Base-by-base conservation (phyloP, 2,329 filamentous ascomycete species). In the Sclerotinia borealis region DNA sequence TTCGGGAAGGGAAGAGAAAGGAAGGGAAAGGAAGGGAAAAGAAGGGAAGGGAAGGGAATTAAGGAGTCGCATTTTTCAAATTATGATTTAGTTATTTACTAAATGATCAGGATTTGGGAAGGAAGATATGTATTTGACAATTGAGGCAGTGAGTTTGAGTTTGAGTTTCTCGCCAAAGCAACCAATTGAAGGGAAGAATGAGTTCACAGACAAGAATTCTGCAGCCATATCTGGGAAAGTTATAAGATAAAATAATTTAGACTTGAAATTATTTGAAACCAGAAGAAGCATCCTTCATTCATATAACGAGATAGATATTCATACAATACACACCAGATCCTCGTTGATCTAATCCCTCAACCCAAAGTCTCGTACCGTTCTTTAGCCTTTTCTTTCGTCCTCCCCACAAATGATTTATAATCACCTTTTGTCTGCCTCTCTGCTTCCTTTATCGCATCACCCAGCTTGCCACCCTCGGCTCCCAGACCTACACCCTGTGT, bases 401-500 rank as follows among this genome's bases (percentile, higher is more conserved):
- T 83, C 65, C 82, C 83, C 61, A 89, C 78, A 71, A 90, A 90
- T 60, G 84, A 84, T 0, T 79, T 77, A 68, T 87, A 88, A 45
- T 77, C 80, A 45, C 83, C 82, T 71, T 79, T 82, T 4, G 86
- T 89, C 71, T 83, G 82, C 67, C 83, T 79, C 66, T 83, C 82
- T 29, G 87, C 87, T 71, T 89, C 80, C 71, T 85, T 81, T 9
- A 80, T 79, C 34, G 88, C 88, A 75, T 91, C 87, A 15, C 88
- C 88, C 43, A 89, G 75, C 70, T 87, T 87, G n/a, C 85, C 82
- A 0, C 87, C 87, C 70, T 87, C 83, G 1, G 87, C 88, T 0
- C 88, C 88, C 19, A 91, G 76, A 1, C 88, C 88, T 1, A 89
- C 88, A 22, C 88, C 88, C 19, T 86, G 83, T 25, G 83, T 80